Percentiles rank a stretch among this genome's conserved stretches.
Evolutionary conservation across 768 basidiomycete species (phyloP).

Genomic region (Tulasnella sp.): DNA sequence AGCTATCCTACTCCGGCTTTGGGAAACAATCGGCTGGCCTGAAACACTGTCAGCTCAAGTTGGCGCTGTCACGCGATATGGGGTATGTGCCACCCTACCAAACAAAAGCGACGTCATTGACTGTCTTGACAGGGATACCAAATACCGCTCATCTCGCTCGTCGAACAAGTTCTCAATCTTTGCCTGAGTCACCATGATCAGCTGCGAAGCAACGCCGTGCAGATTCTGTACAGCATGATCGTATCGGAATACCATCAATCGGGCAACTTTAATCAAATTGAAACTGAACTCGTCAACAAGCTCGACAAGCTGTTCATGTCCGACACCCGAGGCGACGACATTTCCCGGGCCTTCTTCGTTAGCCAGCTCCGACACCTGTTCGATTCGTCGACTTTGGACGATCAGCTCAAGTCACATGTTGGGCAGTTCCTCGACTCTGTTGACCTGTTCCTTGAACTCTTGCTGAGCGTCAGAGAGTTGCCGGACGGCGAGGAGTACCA

Average conservation of each 20-base stretch:
- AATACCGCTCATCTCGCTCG: conserved; percentile 64
- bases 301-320: conserved; percentile 89
- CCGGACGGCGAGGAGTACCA: conserved; percentile 90
- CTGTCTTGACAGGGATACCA: conserved; percentile 59
- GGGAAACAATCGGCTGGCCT: conserved; percentile 76
- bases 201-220: conserved; percentile 77
- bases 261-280: conserved; percentile 76
- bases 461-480: conserved; percentile 74
- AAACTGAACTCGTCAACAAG: conserved; percentile 83
- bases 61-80: conserved; percentile 49
- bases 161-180: conserved; percentile 80
- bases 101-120: background rate
- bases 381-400: conserved; percentile 69
- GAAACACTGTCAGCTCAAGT: conserved; percentile 40
- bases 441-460: conserved; percentile 81
- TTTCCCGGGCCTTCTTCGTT: conserved; percentile 87
- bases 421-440: conserved; percentile 77
- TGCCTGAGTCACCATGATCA: conserved; percentile 93
- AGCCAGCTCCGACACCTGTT: conserved; percentile 82
- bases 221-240: conserved; percentile 92
- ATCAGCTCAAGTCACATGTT: conserved; percentile 63
- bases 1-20: conserved; percentile 59
- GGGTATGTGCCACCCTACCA: conserved; percentile 35
- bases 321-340: conserved; percentile 80
- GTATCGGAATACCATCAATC: conserved; percentile 79